A percentile compares a stretch with the other conserved stretches of the same genome.
phyloP scores from a whole-genome alignment of 768 basidiomycete species.

The Tulasnella sp. region DNA sequence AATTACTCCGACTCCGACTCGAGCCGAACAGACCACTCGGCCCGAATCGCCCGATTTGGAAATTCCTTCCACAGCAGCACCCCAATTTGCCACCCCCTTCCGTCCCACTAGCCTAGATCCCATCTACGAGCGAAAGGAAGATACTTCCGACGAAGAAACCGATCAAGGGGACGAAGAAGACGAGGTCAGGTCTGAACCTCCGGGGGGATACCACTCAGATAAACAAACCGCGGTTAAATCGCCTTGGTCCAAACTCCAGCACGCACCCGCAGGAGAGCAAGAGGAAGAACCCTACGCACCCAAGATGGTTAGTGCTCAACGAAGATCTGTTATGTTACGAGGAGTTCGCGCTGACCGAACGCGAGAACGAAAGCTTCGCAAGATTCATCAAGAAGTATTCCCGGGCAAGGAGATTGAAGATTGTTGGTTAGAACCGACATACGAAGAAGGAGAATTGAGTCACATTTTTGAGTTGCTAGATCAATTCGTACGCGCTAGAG shows the following conservation, averaged over 20 bases:
- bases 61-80: background rate
- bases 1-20: background rate
- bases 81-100: background rate
- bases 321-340: background rate
- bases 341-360: background rate
- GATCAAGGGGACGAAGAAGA: background rate
- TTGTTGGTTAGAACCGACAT: background rate
- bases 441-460: background rate
- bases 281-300: background rate
- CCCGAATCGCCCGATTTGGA: too few species aligned
- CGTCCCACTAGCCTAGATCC: background rate
- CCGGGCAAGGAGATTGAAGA: background rate
- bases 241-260: background rate
- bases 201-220: background rate
- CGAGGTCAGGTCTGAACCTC: background rate
- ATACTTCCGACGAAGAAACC: background rate
- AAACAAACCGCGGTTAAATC: background rate
- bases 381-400: background rate
- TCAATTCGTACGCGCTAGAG: background rate
- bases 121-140: background rate
- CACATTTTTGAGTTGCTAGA: background rate
- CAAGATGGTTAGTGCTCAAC: background rate
- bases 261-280: background rate
- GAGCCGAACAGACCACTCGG: too few species aligned
- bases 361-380: background rate